Base-by-base conservation (phyloP, 768 basidiomycete species). In the Cyclocybe aegerita region DNA sequence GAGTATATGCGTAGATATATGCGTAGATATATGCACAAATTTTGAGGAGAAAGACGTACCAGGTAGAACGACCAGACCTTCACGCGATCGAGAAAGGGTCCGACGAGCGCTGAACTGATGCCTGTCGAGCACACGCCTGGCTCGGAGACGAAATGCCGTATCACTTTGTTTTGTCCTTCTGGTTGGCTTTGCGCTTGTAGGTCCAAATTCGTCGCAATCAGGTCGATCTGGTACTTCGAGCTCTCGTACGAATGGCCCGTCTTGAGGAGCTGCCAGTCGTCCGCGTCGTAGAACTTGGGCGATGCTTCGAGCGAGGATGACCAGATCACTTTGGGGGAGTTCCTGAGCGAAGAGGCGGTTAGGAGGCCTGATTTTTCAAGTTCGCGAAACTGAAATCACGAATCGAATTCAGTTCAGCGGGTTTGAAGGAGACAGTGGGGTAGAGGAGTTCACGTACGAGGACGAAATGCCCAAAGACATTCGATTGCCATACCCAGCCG, bases 401-500 rank as follows among this genome's bases (percentile, higher is more conserved):
- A n/a, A n/a, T n/a, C n/a, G n/a, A 36, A 15, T 11, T 11, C 33
- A 9, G 39, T 33, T 33, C 34, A 44, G 34, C 16, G 37, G 55
- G 39, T 35, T 12, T 40, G 31, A 31, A n/a, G n/a, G 15, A 16
- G 33, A 9, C 23, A 29, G 37, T 16, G 30, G 8, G 35, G 10
- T 33, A 7, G 12, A 34, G 40, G 11, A 34, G 11, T 30, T 23
- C 4, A 76, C 86, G 48, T 60, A 93, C 91, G 56, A 94, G 68
- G 29, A 76, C 77, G 61, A 86, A 93, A 65, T 93, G 90, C 0
- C 86, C 83, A 49, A 93, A 92, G 23, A 92, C 69, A 58, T 93
- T 93, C 52, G 82, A 87, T 61, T 93, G 89, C 89, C 90, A 94
- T 6, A 85, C 79, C 77, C 79, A 86, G 2, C 92, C 92, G 0